Conservation (phyloP, 1,284 basidiomycete species). For the Ustilago tritici region DNA sequence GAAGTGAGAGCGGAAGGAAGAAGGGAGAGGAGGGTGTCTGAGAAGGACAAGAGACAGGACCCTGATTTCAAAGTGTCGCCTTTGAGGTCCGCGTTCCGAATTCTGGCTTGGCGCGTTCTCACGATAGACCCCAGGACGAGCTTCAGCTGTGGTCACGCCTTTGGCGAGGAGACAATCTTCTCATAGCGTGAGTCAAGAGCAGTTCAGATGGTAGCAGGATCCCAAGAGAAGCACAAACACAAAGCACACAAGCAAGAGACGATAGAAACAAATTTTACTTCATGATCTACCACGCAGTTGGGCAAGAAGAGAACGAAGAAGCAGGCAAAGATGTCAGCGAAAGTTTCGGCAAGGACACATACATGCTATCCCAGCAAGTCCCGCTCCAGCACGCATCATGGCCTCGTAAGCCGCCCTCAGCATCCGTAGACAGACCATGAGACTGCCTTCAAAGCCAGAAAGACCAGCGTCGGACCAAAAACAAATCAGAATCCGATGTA, state of each 20-base stretch:
- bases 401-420: neutral
- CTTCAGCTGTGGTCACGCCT: too few species aligned
- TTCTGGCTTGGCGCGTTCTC: neutral
- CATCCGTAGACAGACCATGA: neutral
- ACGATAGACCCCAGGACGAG: too few species aligned
- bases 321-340: constrained; percentile 13
- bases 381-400: neutral
- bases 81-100: constrained; percentile 18
- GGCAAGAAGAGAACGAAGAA: neutral
- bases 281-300: neutral
- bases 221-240: neutral
- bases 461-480: neutral
- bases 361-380: neutral
- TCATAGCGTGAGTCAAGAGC: too few species aligned
- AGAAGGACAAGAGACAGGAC: constrained; percentile 7
- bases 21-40: neutral
- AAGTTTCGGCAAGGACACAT: neutral
- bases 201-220: too few species aligned
- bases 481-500: constrained; percentile 55
- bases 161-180: too few species aligned
- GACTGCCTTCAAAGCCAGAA: neutral
- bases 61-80: constrained; percentile 1
- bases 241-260: neutral
- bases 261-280: neutral
- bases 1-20: neutral